Evolutionary conservation across 495 filamentous ascomycete genomes (phyloP).

Genomic region (Clavariopsis aquatica): DNA sequence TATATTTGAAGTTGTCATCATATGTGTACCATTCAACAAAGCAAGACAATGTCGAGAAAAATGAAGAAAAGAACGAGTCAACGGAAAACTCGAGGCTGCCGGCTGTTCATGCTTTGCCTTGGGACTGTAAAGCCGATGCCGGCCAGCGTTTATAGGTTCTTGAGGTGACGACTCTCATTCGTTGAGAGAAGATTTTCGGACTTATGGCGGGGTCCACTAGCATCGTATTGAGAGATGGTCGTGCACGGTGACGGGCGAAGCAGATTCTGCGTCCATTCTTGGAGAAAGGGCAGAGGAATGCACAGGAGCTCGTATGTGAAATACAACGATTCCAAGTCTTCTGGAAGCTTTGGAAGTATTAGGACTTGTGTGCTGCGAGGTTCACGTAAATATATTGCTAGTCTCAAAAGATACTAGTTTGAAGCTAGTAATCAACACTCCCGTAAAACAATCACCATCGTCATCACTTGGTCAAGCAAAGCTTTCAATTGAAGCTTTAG

Average conservation of each 20-base stretch:
- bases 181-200: constrained; percentile 10
- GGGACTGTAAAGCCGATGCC: constrained; percentile 27
- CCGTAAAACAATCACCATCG: not conserved
- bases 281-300: no score
- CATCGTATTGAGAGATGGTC: constrained; percentile 1
- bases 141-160: constrained; percentile 5
- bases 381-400: not conserved
- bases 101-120: not conserved
- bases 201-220: constrained; percentile 26
- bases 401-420: not conserved
- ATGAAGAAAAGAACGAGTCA: constrained; percentile 7
- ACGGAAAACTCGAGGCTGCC: not conserved
- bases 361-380: no score
- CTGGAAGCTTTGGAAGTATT: no score
- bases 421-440: not conserved
- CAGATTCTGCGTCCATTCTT: not conserved
- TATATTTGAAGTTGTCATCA: constrained; percentile 8
- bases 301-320: not conserved
- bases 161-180: constrained; percentile 14
- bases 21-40: not conserved
- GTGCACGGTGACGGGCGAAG: not conserved
- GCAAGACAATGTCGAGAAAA: not conserved
- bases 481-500: not conserved
- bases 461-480: not conserved
- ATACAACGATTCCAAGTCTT: not conserved